Conservation (phyloP, 2,329 filamentous ascomycete species). For the Cephalotrichum gorgonifer region DNA sequence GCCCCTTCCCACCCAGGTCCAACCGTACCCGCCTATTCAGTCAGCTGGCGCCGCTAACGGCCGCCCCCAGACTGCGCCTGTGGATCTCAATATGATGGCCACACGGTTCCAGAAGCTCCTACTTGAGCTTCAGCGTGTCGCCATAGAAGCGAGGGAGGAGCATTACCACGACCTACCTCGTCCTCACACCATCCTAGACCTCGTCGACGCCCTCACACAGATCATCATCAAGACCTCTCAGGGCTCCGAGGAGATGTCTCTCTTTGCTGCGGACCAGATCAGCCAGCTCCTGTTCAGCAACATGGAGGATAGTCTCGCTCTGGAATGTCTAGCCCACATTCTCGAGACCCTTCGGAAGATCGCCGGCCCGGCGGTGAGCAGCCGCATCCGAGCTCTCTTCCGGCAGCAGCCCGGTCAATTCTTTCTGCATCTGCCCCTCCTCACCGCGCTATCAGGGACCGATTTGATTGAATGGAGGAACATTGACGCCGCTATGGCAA, state of each 20-base stretch:
- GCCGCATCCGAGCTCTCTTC: slow-evolving; percentile 45
- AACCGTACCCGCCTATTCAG: slow-evolving; percentile 45
- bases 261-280: slow-evolving; percentile 50
- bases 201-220: slow-evolving; percentile 51
- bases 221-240: slow-evolving; percentile 54
- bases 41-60: slow-evolving; percentile 34
- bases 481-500: slow-evolving; percentile 63
- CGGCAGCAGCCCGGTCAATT: slow-evolving; percentile 43
- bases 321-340: slow-evolving; percentile 53
- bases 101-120: slow-evolving; percentile 50
- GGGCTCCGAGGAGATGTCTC: slow-evolving; percentile 47
- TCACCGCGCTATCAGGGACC: slow-evolving; percentile 46
- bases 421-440: slow-evolving; percentile 47
- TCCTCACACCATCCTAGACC: slow-evolving; percentile 49
- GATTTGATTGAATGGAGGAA: slow-evolving; percentile 53
- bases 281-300: slow-evolving; percentile 44
- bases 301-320: slow-evolving; percentile 42
- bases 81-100: slow-evolving; percentile 41
- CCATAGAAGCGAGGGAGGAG: slow-evolving; percentile 43
- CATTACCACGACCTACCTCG: slow-evolving; percentile 50
- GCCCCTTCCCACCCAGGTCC: slow-evolving; percentile 41
- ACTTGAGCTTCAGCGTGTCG: slow-evolving; percentile 43
- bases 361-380: slow-evolving; percentile 40
- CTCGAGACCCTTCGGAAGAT: slow-evolving; percentile 52
- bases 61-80: slow-evolving; percentile 32